phyloP scores from a whole-genome alignment of 257 asterid species.

The Ocimum tenuiflorum region DNA sequence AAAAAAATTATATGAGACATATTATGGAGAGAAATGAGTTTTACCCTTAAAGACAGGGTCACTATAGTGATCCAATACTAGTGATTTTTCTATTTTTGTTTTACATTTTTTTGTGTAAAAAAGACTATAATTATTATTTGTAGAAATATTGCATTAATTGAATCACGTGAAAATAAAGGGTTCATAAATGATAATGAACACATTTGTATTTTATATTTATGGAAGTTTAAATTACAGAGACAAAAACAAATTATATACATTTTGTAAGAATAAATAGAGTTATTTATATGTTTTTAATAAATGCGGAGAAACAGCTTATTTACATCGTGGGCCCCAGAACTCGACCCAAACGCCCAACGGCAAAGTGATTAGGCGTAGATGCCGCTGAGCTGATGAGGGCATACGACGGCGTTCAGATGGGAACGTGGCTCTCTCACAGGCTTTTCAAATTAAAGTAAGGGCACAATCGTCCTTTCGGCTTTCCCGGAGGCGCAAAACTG shows the following conservation, averaged over 20 bases:
- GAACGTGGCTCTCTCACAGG: slow-evolving; percentile 28
- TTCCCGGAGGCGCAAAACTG: not conserved
- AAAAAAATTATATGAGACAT: no score
- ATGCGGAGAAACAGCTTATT: no score
- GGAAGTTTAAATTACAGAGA: not conserved
- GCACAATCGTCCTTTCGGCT: slow-evolving; percentile 17
- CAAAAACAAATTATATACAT: no score
- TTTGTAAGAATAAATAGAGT: no score
- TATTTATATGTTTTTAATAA: no score
- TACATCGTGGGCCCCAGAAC: not conserved
- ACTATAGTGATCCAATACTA: not conserved
- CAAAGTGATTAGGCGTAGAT: slow-evolving; percentile 13
- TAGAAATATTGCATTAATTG: not conserved
- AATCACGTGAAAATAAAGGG: not conserved
- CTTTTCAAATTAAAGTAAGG: slow-evolving; percentile 28
- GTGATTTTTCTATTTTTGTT: not conserved
- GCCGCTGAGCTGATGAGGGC: slow-evolving; percentile 15
- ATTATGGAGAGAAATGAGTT: no score
- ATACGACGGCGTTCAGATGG: slow-evolving; percentile 38
- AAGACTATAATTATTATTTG: no score
- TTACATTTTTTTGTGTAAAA: no score
- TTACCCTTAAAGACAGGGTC: no score
- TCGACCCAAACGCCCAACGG: not conserved
- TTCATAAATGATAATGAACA: not conserved
- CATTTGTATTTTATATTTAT: no score